Percentiles rank a stretch among this genome's conserved stretches.
phyloP scores from a whole-genome alignment of 106 monocot species.

The Phalaenopsis equestris region DNA sequence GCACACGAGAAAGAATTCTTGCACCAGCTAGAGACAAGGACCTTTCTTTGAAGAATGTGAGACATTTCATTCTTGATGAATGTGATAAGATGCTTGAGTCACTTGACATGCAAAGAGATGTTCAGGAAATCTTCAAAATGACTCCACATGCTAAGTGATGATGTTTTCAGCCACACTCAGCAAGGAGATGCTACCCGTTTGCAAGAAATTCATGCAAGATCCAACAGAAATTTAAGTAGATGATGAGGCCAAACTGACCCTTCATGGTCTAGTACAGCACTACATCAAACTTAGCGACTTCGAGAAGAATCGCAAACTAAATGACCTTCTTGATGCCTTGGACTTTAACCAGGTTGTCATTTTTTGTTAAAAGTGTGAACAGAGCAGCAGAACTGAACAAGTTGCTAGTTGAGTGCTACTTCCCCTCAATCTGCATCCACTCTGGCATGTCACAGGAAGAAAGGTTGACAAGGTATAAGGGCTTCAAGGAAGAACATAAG shows the following conservation, averaged over 20 bases:
- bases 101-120: conserved; percentile 88
- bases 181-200: conserved; percentile 98
- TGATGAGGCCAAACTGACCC: conserved; percentile 91
- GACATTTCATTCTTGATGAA: conserved; percentile 98
- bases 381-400: conserved; percentile 92
- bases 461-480: conserved; percentile 90
- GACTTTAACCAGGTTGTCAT: conserved; percentile 99
- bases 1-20: conserved; percentile 94
- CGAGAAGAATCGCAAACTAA: conserved; percentile 96
- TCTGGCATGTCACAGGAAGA: conserved; percentile 99
- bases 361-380: conserved; percentile 88
- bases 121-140: conserved; percentile 99
- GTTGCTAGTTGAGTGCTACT: conserved; percentile 89
- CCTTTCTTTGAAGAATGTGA: conserved; percentile 90
- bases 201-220: conserved; percentile 99
- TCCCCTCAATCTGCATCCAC: conserved; percentile 96
- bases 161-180: conserved; percentile 99
- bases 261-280: conserved; percentile 97
- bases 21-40: conserved; percentile 87
- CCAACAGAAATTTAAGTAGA: conserved; percentile 99
- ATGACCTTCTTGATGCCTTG: conserved; percentile 94
- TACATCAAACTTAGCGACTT: conserved; percentile 90
- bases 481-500: conserved; percentile 95
- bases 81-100: conserved; percentile 98
- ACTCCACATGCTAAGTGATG: conserved; percentile 99